Evolutionary conservation across 2,329 filamentous ascomycete species (phyloP), one percentile per base, ranked within the genome.

Genomic region (Penicillium sp.): DNA sequence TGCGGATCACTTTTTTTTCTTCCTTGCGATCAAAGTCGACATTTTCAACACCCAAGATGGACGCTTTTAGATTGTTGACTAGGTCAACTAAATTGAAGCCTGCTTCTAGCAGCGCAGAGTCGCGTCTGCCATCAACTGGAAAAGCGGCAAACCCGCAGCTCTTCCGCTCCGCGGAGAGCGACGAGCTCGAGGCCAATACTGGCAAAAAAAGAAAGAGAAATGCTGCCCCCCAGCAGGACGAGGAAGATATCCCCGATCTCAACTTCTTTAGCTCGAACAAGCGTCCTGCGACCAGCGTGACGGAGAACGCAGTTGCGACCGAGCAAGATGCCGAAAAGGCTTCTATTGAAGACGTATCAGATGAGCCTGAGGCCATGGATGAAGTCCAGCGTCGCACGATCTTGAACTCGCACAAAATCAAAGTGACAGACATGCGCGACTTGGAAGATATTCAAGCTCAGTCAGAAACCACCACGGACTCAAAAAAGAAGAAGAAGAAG

Each of bases 331-430:
- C 60, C 24, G 52, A 56, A 6, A 47, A 58, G 40, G 47, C 38
- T 29, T 46, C 57, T 11, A 61, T 59, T n/a, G 50, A 65, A 24
- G 59, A 67, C 31, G 66, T 49, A 24, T 63, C 63, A 24, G 66
- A 70, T 16, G 61, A 62, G 16, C 65, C 66, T 4, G 61, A 67
- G 44, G 45, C 56, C 0, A 80, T 91, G 63, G 83, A 85, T 64
- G 82, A 89, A 65, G 86, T 88, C 53, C 85, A 92, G 69, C 87
- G 90, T 64, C 87, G 88, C 64, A 84, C 87, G 56, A 79, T 93
- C 10, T 76, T 96, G 57, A 86, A 87, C 57, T 88, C 86, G 53
- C 91, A 96, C 73, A 89, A 92, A 60, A 80, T 97, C 61, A 96
- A 96, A 72, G 83, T 95, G 38, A 90, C 89, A 0, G 78, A 95